Base-by-base conservation (phyloP, 805 yeast species). In the Yarrowia sp. region DNA sequence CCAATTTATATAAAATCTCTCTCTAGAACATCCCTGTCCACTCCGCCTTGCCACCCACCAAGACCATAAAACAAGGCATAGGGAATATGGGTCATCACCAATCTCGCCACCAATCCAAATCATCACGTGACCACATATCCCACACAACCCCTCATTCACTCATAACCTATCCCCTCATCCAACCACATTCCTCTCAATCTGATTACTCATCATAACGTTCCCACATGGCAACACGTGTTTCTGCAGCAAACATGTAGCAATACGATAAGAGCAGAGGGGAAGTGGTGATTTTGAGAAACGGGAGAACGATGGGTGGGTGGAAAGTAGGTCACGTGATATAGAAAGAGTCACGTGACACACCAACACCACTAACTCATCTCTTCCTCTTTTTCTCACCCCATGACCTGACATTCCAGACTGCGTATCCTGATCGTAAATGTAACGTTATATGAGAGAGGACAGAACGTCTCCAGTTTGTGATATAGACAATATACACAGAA, bases 171-270 rank as follows among this genome's bases (percentile, higher is more conserved):
- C 32, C 32, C 32, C 32, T 45, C 48, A 8, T 26, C 16, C 46
- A 43, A 43, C 46, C 46, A 43, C 46, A 2, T 12, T 14, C 26
- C 16, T 5, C 48, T 26, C n/a, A n/a, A 12, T 8, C 19, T 10
- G 48, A 45, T 45, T 45, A 45, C 48, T 45, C 48, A 45, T 45
- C 48, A 45, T 10, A 9, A 9, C 48, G 19, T 19, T 19, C 19
- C 19, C 19, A 19, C 19, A 19, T 19, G 16, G 16, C 19, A 49
- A 49, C 53, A 49, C 53, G 53, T 49, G 53, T 19, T n/a, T 32
- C 40, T 49, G 53, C 53, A 49, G 53, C 53, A 49, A 49, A n/a
- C 53, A 49, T 49, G 53, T 49, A 15, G 12, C 49, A 19, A 22
- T 46, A 46, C 48, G 48, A 46, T 16, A 16, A 26, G 2, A 5